Evolutionary conservation across 768 basidiomycete species (phyloP).

Genomic region (Atractiella rhizophila): DNA sequence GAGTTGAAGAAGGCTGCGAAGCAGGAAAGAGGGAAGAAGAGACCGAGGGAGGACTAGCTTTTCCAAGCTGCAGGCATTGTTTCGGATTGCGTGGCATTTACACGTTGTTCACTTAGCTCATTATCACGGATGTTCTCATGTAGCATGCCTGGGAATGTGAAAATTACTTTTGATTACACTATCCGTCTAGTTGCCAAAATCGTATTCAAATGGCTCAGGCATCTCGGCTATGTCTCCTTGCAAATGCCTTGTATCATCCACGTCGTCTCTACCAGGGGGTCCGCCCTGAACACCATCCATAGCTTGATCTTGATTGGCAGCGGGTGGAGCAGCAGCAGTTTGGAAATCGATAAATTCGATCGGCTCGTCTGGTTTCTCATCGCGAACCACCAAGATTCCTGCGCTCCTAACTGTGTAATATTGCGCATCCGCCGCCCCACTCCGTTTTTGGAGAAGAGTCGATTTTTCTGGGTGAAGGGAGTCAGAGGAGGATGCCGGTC

Average conservation of each 20-base stretch:
- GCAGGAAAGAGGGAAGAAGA: constrained; percentile 12
- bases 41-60: not conserved
- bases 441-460: constrained; percentile 6
- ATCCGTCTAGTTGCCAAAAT: too few relatives aligned
- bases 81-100: too few relatives aligned
- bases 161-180: too few relatives aligned
- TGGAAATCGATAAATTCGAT: constrained; percentile 46
- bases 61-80: too few relatives aligned
- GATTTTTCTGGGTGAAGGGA: constrained; percentile 15
- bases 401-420: constrained; percentile 26
- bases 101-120: too few relatives aligned
- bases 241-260: not conserved
- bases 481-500: constrained; percentile 10
- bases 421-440: not conserved
- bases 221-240: constrained; percentile 4
- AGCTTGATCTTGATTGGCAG: not conserved
- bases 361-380: constrained; percentile 42
- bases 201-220: constrained; percentile 11
- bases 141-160: too few relatives aligned
- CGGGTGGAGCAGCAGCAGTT: constrained; percentile 1
- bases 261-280: not conserved
- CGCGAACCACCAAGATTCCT: constrained; percentile 60
- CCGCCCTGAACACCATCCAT: not conserved
- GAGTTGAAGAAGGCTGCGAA: constrained; percentile 13
- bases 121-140: too few relatives aligned